Conservation (phyloP, 495 filamentous ascomycete species). For the Bryoglossum gracile region DNA sequence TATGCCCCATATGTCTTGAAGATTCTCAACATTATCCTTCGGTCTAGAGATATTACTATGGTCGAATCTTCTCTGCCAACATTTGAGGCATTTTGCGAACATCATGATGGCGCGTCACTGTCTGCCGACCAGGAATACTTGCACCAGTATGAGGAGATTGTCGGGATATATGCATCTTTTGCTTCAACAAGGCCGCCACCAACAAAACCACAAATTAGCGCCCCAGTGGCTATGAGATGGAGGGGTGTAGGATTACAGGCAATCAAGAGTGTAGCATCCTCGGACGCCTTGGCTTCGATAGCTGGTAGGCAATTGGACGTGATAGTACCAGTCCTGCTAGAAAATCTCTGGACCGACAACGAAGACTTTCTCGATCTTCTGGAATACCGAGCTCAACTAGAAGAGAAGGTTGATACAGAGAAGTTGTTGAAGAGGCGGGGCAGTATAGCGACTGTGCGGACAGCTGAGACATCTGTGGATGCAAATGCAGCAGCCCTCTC, state of each 20-base stretch:
- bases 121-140: slow-evolving; percentile 76
- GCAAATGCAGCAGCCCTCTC: slow-evolving; percentile 62
- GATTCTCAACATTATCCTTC: slow-evolving; percentile 69
- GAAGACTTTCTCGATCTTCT: slow-evolving; percentile 59
- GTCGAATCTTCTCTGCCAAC: slow-evolving; percentile 79
- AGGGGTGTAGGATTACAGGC: slow-evolving; percentile 72
- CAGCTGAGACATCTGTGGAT: slow-evolving; percentile 55
- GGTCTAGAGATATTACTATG: slow-evolving; percentile 76
- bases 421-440: slow-evolving; percentile 52
- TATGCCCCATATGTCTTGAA: slow-evolving; percentile 74
- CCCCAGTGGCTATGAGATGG: slow-evolving; percentile 75
- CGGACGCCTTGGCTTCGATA: slow-evolving; percentile 66
- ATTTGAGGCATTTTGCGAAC: slow-evolving; percentile 73
- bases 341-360: slow-evolving; percentile 74
- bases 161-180: slow-evolving; percentile 68
- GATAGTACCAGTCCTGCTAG: slow-evolving; percentile 72
- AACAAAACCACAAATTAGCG: slow-evolving; percentile 48
- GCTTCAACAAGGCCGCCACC: slow-evolving; percentile 49
- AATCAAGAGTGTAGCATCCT: slow-evolving; percentile 67
- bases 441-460: slow-evolving; percentile 72
- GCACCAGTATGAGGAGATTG: slow-evolving; percentile 72
- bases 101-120: slow-evolving; percentile 71
- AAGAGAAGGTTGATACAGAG: slow-evolving; percentile 60
- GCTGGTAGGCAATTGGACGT: slow-evolving; percentile 65
- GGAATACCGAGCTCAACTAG: slow-evolving; percentile 49